Evolutionary conservation across 371 early-diverging fungal genomes (phyloP).

Genomic region (Phascolomyces articulosus): DNA sequence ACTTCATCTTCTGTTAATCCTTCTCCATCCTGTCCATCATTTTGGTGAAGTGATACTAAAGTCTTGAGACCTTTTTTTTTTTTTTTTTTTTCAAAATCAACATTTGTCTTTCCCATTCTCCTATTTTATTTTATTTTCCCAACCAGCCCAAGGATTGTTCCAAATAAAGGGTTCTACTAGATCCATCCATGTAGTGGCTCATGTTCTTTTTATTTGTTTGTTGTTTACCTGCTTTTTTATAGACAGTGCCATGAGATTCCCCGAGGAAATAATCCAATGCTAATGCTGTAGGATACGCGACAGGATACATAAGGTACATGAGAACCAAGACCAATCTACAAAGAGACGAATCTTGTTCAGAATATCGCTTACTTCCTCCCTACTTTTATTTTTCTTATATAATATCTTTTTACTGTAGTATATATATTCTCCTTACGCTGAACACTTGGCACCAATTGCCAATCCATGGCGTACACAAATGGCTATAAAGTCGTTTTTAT

Average conservation of each 20-base stretch:
- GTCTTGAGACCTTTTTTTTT: constrained; percentile 75
- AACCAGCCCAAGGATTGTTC: too few relatives aligned
- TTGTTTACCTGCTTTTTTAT: constrained; percentile 70
- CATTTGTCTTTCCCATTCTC: too few relatives aligned
- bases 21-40: constrained; percentile 65
- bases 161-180: too few relatives aligned
- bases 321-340: constrained; percentile 24
- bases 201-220: too few relatives aligned
- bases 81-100: not conserved
- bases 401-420: too few relatives aligned
- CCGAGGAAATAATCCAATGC: constrained; percentile 83
- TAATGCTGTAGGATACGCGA: constrained; percentile 84
- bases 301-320: constrained; percentile 57
- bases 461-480: constrained; percentile 75
- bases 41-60: constrained; percentile 87
- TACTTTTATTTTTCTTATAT: not conserved
- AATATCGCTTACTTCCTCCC: too few relatives aligned
- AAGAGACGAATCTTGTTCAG: not conserved
- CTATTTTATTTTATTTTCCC: too few relatives aligned
- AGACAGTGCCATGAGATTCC: constrained; percentile 81
- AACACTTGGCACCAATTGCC: constrained; percentile 78
- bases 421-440: constrained; percentile 34
- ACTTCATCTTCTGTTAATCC: constrained; percentile 85
- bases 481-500: constrained; percentile 33
- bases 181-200: too few relatives aligned